phyloP scores from a whole-genome alignment of 352 stramenopile species.

The Phytopythium kandeliae region DNA sequence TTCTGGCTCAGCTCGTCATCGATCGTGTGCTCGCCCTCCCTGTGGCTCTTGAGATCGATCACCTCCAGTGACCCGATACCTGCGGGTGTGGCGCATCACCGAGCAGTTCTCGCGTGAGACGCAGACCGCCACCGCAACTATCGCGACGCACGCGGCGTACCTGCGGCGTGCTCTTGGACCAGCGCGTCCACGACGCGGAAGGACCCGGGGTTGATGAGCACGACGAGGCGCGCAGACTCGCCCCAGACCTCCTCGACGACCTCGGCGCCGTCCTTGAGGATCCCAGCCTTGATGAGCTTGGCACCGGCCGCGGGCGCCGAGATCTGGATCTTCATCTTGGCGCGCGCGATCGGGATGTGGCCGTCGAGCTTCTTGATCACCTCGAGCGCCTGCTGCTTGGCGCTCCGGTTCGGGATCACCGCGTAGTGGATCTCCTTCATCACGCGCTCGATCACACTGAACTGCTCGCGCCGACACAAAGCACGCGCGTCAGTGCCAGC shows the following conservation, averaged over 20 bases:
- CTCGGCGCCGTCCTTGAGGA: constrained; percentile 60
- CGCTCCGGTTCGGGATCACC: constrained; percentile 91
- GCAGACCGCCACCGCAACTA: no score
- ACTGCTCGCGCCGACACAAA: no score
- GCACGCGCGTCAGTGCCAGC: no score
- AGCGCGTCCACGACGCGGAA: constrained; percentile 75
- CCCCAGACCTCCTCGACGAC: constrained; percentile 57
- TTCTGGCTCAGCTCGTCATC: constrained; percentile 90
- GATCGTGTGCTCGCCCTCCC: constrained; percentile 89
- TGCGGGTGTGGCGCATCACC: neutral
- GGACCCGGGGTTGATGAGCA: constrained; percentile 70
- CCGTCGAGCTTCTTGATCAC: constrained; percentile 92
- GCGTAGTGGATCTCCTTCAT: constrained; percentile 97
- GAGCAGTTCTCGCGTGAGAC: neutral
- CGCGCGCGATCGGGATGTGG: constrained; percentile 93
- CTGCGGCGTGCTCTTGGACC: constrained; percentile 51
- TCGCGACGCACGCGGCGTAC: no score
- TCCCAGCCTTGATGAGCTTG: constrained; percentile 50
- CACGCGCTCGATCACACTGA: constrained; percentile 94
- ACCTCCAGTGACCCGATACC: constrained; percentile 82
- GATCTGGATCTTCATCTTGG: constrained; percentile 96
- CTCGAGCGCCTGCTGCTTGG: constrained; percentile 97
- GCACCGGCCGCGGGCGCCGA: constrained; percentile 40
- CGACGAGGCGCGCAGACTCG: constrained; percentile 51
- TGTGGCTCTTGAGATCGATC: constrained; percentile 89